Base-by-base conservation (phyloP, 2,329 filamentous ascomycete genomes). In the Colletotrichum musicola region DNA sequence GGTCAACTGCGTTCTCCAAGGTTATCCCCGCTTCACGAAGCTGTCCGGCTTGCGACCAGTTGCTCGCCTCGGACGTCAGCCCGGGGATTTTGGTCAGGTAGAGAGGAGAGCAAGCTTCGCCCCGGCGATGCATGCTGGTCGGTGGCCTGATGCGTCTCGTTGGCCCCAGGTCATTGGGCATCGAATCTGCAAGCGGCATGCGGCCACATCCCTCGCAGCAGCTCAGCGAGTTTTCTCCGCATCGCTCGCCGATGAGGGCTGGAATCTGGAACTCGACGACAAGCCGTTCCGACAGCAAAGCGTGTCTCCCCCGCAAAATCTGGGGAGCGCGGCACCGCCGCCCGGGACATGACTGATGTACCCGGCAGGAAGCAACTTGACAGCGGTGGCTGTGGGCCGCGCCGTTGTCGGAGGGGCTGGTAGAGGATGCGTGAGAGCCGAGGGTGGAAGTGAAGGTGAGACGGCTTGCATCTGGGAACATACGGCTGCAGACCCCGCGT, bases 181-280 rank as follows among this genome's bases (percentile, higher is more conserved):
- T 35, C 10, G 7, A 1, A 35, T 35, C 57, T 42, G 18, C 46
- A 10, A 18, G 47, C 22, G 30, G 47, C 57, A 60, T 13, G n/a
- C 2, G 13, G 38, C 42, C 30, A 20, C 22, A 20, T 38, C 42
- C 51, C 7, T 49, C 16, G 46, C 65, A 12, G 65, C 61, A 61
- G 64, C 16, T 58, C 65, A 12, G 65, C 61, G 65, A 68, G 49
- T 64, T 64, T 64, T 64, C 61, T 68, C 65, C 61, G 65, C 61
- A 56, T 64, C 30, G 30, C 51, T 51, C 30, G 30, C 30, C 30
- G 30, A 35, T 35, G 30, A 40, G 14, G 59, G 59, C 59, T 59
- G 49, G 61, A 55, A 46, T 65, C 40, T 57, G 53, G n/a, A 65
- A 44, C 49, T 25, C 35, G 16, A 56, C 35, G 30, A 47, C 47